Evolutionary conservation across 768 basidiomycete genomes (phyloP).

Genomic region (Hericium erinaceus): DNA sequence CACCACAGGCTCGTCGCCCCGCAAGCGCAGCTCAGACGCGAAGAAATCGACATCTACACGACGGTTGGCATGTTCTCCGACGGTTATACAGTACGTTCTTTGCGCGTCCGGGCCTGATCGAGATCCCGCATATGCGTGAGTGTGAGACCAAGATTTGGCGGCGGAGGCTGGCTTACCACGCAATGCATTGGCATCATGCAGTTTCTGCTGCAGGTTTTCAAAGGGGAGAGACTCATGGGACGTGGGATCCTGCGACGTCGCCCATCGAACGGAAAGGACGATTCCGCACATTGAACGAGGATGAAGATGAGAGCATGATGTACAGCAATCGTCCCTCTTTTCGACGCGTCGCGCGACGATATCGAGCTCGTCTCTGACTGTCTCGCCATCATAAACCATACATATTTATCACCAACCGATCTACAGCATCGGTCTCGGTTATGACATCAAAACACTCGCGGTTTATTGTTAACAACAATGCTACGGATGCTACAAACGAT

Average conservation of each 20-base stretch:
- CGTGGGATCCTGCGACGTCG: constrained; percentile 4
- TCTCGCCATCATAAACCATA: too few relatives aligned
- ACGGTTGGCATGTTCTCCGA: constrained; percentile 1
- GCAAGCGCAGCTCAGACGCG: constrained; percentile 66
- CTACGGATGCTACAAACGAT: background rate
- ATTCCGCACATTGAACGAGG: constrained; percentile 59
- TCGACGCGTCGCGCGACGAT: too few relatives aligned
- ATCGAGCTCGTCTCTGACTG: too few relatives aligned
- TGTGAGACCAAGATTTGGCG: background rate
- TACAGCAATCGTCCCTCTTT: too few relatives aligned
- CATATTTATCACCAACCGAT: too few relatives aligned
- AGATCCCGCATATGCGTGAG: background rate
- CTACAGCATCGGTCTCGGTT: too few relatives aligned
- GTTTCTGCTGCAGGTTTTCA: constrained; percentile 18
- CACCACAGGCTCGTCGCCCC: constrained; percentile 45
- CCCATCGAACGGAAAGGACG: constrained; percentile 35
- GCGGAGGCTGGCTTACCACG: constrained; percentile 37
- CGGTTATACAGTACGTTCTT: constrained; percentile 19
- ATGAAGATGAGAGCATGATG: constrained; percentile 2
- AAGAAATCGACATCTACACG: constrained; percentile 42
- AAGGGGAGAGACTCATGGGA: constrained; percentile 14
- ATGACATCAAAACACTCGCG: too few relatives aligned
- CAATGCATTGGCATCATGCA: constrained; percentile 42
- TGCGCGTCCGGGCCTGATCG: constrained; percentile 59
- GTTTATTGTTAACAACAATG: background rate